Conservation (phyloP, 352 stramenopile genomes). For the Pythium pyrilobum region DNA sequence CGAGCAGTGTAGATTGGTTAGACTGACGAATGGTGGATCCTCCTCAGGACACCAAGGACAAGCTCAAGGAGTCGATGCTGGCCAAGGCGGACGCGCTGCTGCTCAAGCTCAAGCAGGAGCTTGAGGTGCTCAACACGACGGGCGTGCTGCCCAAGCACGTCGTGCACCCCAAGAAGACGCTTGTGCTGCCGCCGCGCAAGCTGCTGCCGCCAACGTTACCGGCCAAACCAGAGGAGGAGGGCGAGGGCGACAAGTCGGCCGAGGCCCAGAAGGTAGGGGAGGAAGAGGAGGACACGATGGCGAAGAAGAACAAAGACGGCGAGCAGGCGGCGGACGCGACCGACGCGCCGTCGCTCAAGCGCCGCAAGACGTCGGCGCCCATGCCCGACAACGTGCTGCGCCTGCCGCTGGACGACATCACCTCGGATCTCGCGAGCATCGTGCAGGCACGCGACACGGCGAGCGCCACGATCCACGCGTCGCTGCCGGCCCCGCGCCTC, state of each 20-base stretch:
- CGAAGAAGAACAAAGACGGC: no score
- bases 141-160: constrained; percentile 18
- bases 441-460: constrained; percentile 29
- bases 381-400: constrained; percentile 38
- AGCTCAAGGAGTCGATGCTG: constrained; percentile 52
- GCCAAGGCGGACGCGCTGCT: constrained; percentile 39
- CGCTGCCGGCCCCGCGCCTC: constrained; percentile 6
- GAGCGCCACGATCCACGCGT: constrained; percentile 14
- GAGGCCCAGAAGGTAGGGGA: not conserved
- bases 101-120: constrained; percentile 38
- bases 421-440: constrained; percentile 51
- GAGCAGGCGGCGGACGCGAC: not conserved
- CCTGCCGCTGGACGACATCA: constrained; percentile 52
- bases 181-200: constrained; percentile 1
- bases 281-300: no score
- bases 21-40: no score
- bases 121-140: constrained; percentile 32
- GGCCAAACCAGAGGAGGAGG: no score
- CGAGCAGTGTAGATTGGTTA: not conserved
- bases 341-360: constrained; percentile 24
- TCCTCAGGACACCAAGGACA: constrained; percentile 42
- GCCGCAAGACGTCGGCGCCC: constrained; percentile 31
- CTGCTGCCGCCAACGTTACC: constrained; percentile 6
- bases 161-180: constrained; percentile 10
- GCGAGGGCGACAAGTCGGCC: constrained; percentile 3